Evolutionary conservation across 768 basidiomycete genomes (phyloP).

Genomic region (Pleurotus ostreatus): DNA sequence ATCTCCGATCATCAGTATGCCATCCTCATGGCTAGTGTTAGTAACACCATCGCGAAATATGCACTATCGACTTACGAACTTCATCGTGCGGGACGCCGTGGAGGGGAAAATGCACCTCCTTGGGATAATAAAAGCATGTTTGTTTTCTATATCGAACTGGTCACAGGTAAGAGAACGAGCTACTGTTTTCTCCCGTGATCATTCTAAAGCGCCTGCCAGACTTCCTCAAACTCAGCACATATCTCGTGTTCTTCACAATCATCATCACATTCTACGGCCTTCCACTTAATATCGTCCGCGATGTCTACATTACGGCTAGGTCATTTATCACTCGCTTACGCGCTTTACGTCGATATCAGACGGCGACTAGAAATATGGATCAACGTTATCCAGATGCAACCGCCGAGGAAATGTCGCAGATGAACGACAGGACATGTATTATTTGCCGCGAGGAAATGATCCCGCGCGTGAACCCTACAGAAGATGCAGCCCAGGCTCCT

Average conservation of each 20-base stretch:
- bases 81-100: constrained; percentile 68
- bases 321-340: constrained; percentile 87
- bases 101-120: constrained; percentile 80
- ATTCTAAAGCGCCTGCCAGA: constrained; percentile 43
- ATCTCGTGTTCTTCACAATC: constrained; percentile 89
- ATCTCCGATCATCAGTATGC: constrained; percentile 57
- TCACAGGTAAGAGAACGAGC: constrained; percentile 60
- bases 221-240: constrained; percentile 89
- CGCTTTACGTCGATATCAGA: constrained; percentile 88
- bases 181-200: constrained; percentile 8
- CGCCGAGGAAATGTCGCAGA: constrained; percentile 71
- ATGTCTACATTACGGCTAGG: constrained; percentile 92
- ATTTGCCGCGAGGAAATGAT: constrained; percentile 97
- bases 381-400: constrained; percentile 91
- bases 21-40: constrained; percentile 77
- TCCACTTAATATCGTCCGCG: constrained; percentile 94
- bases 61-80: constrained; percentile 77
- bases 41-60: constrained; percentile 82
- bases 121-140: constrained; percentile 99
- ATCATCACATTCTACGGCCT: constrained; percentile 94
- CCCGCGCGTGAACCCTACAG: constrained; percentile 9
- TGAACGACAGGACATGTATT: constrained; percentile 92
- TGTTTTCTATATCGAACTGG: constrained; percentile 90
- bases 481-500: constrained; percentile 18
- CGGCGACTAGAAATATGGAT: constrained; percentile 96